Percentiles rank a stretch among this genome's conserved stretches.
These are phyloP conservation scores for Trebouxia sp. DNA, from an alignment of 139 green algal genomes.

Conservation along the genomic window DNA sequence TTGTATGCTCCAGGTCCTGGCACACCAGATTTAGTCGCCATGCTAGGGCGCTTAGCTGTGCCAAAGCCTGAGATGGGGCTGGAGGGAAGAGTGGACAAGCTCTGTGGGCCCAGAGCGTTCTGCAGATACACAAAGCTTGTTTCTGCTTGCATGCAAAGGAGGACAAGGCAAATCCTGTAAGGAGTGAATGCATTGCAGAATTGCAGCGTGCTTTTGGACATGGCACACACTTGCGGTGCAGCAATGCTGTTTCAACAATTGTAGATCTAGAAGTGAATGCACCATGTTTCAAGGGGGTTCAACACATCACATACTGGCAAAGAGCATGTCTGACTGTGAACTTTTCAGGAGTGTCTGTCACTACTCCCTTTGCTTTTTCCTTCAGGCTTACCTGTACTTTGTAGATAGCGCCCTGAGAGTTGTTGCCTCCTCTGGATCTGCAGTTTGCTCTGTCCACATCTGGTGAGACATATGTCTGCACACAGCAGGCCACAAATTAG, in stretches of 20 bases:
- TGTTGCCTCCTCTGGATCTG: conserved; percentile 41
- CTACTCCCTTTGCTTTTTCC: no score
- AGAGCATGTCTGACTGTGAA: no score
- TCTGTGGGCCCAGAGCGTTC: conserved; percentile 28
- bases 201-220: no score
- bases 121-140: background rate
- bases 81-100: conserved; percentile 32
- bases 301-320: no score
- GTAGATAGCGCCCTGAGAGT: conserved; percentile 46
- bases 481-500: background rate
- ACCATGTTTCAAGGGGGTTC: no score
- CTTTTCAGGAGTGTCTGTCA: no score
- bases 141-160: background rate
- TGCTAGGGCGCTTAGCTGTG: conserved; percentile 39
- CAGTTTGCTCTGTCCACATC: conserved; percentile 45
- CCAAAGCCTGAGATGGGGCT: conserved; percentile 39
- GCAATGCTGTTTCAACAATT: no score
- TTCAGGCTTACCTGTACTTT: conserved; percentile 34
- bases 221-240: no score
- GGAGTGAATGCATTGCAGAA: no score
- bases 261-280: no score
- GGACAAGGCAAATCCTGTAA: no score
- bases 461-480: conserved; percentile 37
- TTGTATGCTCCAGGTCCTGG: conserved; percentile 53
- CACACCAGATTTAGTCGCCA: conserved; percentile 34